Conservation (phyloP, 2,329 filamentous ascomycete species). For the Trichoderma endophyticum region DNA sequence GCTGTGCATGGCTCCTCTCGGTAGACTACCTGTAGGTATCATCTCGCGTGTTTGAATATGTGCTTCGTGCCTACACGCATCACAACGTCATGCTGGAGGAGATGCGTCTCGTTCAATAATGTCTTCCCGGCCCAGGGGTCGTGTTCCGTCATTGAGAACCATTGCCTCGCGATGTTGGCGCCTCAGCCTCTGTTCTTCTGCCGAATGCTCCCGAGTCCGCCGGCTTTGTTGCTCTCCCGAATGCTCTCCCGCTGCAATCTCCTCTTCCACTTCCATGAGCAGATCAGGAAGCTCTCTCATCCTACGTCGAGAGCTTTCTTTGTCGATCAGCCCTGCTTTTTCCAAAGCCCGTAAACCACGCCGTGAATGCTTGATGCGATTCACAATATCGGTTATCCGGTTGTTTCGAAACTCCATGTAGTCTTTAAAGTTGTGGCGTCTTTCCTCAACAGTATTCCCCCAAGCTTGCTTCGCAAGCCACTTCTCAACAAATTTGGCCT, state of each 20-base stretch:
- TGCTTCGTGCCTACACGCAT: not conserved
- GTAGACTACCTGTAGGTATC: not conserved
- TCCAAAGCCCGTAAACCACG: slow-evolving; percentile 51
- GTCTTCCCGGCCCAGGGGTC: slow-evolving; percentile 68
- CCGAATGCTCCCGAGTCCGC: slow-evolving; percentile 49
- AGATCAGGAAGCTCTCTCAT: slow-evolving; percentile 32
- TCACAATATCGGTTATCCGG: slow-evolving; percentile 51
- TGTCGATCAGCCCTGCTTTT: slow-evolving; percentile 47
- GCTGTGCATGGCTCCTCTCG: not conserved
- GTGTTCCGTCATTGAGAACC: slow-evolving; percentile 83
- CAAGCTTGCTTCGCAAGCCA: slow-evolving; percentile 75
- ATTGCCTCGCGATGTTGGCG: slow-evolving; percentile 81
- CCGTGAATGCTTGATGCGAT: slow-evolving; percentile 45
- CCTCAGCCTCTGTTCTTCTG: slow-evolving; percentile 68
- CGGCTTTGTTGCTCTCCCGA: slow-evolving; percentile 29
- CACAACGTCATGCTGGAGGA: not conserved
- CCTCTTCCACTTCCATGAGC: slow-evolving; percentile 34
- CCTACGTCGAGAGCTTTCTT: slow-evolving; percentile 29
- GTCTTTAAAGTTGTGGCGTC: slow-evolving; percentile 50
- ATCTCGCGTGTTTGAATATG: not conserved
- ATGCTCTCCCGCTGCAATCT: slow-evolving; percentile 24
- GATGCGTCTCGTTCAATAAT: slow-evolving; percentile 60
- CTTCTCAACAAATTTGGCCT: slow-evolving; percentile 64
- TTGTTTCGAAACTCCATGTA: slow-evolving; percentile 52
- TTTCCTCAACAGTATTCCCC: slow-evolving; percentile 53